phyloP scores from a whole-genome alignment of 2,329 filamentous ascomycete genomes.

The Fusarium continuum region DNA sequence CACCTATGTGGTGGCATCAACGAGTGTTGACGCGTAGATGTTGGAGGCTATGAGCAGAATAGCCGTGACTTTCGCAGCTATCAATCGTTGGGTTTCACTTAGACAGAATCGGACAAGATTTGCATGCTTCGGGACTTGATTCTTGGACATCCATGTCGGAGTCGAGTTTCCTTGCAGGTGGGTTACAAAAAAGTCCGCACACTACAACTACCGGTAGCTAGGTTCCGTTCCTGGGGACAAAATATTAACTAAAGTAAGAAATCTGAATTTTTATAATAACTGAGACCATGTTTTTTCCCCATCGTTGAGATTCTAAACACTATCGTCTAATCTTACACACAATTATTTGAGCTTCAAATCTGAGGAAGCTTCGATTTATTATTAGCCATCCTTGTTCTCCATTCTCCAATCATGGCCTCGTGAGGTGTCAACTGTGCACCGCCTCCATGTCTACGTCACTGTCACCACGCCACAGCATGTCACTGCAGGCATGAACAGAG shows the following conservation, averaged over 20 bases:
- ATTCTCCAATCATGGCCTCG: not conserved
- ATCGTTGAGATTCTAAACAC: too few species aligned
- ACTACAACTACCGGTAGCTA: too few species aligned
- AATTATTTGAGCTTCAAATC: too few species aligned
- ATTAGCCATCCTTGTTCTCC: too few species aligned
- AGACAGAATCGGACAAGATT: constrained; percentile 14
- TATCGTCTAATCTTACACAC: too few species aligned
- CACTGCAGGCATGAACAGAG: constrained; percentile 21
- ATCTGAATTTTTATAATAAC: too few species aligned
- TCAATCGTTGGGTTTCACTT: constrained; percentile 11
- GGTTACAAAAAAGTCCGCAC: too few species aligned
- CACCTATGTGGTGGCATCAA: not conserved
- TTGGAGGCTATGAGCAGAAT: not conserved
- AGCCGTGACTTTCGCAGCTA: not conserved
- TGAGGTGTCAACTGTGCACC: constrained; percentile 23
- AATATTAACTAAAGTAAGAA: too few species aligned
- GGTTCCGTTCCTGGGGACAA: too few species aligned
- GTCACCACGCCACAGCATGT: constrained; percentile 9
- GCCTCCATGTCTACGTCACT: constrained; percentile 41
- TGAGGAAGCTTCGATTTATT: too few species aligned
- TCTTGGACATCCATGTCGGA: constrained; percentile 1
- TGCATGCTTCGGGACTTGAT: constrained; percentile 2
- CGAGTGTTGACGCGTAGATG: constrained; percentile 19
- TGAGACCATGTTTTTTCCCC: too few species aligned
- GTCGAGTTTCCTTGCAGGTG: not conserved